Base-by-base conservation (phyloP, 2,329 filamentous ascomycete species). In the Pseudocercospora fijiensis region DNA sequence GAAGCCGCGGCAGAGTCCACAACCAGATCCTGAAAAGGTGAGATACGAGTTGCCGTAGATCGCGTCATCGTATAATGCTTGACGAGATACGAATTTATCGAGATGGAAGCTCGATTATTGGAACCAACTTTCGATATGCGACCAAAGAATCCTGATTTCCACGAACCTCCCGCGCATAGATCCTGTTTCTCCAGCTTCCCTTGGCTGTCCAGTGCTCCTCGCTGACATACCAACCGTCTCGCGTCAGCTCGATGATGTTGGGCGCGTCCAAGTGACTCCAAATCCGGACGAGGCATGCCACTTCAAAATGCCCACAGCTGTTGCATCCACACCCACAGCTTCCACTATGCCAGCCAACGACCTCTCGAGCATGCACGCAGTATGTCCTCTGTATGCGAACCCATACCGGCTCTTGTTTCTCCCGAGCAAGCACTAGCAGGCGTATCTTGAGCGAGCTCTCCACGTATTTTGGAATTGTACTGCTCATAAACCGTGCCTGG, bases 401-500 rank as follows among this genome's bases (percentile, higher is more conserved):
- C 66, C 67, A 70, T 6, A 61, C 58, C n/a, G 66, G 43, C 16
- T 61, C 57, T 28, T 60, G 49, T 13, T 49, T 58, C n/a, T 60
- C 58, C 1, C 58, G 57, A 16, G 58, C 60, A 30, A 68, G 22
- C 26, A 61, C 37, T 20, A 63, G 22, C 30, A 69, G 49, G 5
- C 64, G 64, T 3, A 57, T 57, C 53, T 66, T 69, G 26, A 66
- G 49, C 26, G 59, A 56, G 33, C 51, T 60, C 52, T 69, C 67
- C 26, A 69, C 45, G n/a, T 63, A 52, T 47, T 47, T 20, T 3
- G 68, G 65, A 11, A 69, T 63, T 6, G 60, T 53, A 27, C 43
- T 67, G 56, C 64, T 65, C 60, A 67, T 62, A 58, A 70, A 70
- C n/a, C 69, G 65, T 16, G 63, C 64, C 37, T 70, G 63, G 26